Evolutionary conservation across 768 basidiomycete genomes (phyloP), one percentile per base, ranked within the genome.

Genomic region (Lentinula raphanica): DNA sequence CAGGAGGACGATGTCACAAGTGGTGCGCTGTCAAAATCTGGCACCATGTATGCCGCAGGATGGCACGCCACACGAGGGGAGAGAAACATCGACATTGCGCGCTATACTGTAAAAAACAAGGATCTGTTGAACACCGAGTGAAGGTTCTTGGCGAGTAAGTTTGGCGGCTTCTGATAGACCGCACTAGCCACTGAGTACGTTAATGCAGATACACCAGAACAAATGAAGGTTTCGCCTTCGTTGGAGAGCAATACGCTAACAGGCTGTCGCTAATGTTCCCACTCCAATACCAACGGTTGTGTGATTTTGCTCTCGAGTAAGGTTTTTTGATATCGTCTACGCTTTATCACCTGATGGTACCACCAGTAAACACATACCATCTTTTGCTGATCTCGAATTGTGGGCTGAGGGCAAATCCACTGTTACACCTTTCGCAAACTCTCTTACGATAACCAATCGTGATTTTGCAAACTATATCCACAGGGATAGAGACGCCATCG

Each of bases 401-500:
- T 21, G 8, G 7, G 45, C 9, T 7, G 21, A n/a, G 17, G 45
- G 25, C 9, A 27, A 8, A 11, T 11, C 45, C n/a, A 11, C 11
- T 46, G n/a, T 8, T 19, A 27, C 19, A 19, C n/a, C 50, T 9
- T 25, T 51, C 25, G 50, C 50, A 6, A 51, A 51, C 21, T 28
- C 11, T 35, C 11, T 51, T 9, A 51, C 50, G 6, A 51, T 51
- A 9, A 51, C 50, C 28, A 21, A 25, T 25, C 8, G 32, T 31
- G 50, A 51, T 28, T 51, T 51, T 31, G 50, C 50, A 7, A 51
- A 51, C 28, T 51, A 51, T 28, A 12, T 27, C 12, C 50, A 51
- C 25, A 21, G 9, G 28, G 50, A 51, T 28, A 28, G 9, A 28
- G 50, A 51, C 21, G 32, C 25, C 11, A 31, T 51, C 9, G 21